Evolutionary conservation across 805 yeast species (phyloP), one percentile per base, ranked within the genome.

Genomic region (Metschnikowia anglica): DNA sequence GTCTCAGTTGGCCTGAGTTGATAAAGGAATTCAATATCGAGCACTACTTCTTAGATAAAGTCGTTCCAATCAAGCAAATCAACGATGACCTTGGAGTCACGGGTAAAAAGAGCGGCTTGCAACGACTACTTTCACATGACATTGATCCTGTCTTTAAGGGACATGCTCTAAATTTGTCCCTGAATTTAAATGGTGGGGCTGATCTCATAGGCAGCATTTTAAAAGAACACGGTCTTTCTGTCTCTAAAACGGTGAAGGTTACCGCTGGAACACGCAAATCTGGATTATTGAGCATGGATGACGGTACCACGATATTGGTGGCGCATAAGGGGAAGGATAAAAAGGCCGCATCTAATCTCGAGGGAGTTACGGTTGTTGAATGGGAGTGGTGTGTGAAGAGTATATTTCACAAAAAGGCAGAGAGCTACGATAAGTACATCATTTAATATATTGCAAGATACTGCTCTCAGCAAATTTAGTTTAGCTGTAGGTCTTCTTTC

Each of bases 311-410:
- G 34, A 41, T 64, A 38, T 41, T 62, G 49, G 49, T 68, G 48
- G 61, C 70, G 37, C 57, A 67, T 51, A 53, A 67, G 49, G 35
- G 61, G 33, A 61, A 71, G 57, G 79, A 77, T 36, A 45, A 39
- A 20, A 48, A 44, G 27, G 21, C 15, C 4, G 30, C 32, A 16
- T n/a, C 43, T 8, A 32, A 21, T 13, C 44, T 49, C 23, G 29
- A 32, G 5, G 54, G 46, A 9, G 72, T 58, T 27, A 61, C 59
- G 10, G 62, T 77, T 1, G 71, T 79, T 13, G 83, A 78, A 46
- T 81, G 85, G 86, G 77, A 80, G 39, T 79, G 84, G 83, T 74
- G 83, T 38, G 78, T 81, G 11, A 61, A 70, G 44, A 70, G 80
- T 35, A 76, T 81, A 0, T 80, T 81, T 59, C 68, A 66, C 37